phyloP scores from a whole-genome alignment of 106 monocot genomes.

The Dioscorea zingiberensis region DNA sequence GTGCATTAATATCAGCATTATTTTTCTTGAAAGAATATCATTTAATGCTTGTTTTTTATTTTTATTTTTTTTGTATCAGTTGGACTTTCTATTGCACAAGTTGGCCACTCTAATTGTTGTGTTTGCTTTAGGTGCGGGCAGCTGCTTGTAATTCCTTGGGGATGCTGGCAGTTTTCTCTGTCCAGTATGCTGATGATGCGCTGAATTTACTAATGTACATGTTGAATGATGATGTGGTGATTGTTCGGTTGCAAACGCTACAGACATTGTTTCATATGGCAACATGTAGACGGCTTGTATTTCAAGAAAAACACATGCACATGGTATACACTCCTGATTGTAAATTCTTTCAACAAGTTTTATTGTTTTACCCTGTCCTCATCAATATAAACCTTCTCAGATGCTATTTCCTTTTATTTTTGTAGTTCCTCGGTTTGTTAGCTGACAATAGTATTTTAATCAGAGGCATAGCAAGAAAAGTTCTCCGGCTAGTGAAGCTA shows the following conservation, averaged over 20 bases:
- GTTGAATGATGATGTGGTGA: conserved; percentile 67
- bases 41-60: not conserved
- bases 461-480: conserved; percentile 49
- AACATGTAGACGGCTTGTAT: conserved; percentile 29
- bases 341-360: not conserved
- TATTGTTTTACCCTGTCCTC: not conserved
- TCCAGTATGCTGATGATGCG: conserved; percentile 48
- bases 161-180: conserved; percentile 47
- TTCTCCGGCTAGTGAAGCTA: conserved; percentile 35
- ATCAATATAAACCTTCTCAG: too few species aligned
- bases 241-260: conserved; percentile 58
- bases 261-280: conserved; percentile 66
- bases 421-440: conserved; percentile 67
- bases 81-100: not conserved
- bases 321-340: conserved; percentile 43
- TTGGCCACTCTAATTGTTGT: not conserved
- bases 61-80: not conserved
- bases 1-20: not conserved
- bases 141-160: conserved; percentile 74
- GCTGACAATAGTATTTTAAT: conserved; percentile 39
- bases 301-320: conserved; percentile 74
- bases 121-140: conserved; percentile 53
- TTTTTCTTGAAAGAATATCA: not conserved
- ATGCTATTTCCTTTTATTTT: conserved; percentile 2
- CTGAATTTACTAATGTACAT: conserved; percentile 77